phyloP scores from a whole-genome alignment of 2,329 filamentous ascomycete species.

The Clarireedia hainanense region DNA sequence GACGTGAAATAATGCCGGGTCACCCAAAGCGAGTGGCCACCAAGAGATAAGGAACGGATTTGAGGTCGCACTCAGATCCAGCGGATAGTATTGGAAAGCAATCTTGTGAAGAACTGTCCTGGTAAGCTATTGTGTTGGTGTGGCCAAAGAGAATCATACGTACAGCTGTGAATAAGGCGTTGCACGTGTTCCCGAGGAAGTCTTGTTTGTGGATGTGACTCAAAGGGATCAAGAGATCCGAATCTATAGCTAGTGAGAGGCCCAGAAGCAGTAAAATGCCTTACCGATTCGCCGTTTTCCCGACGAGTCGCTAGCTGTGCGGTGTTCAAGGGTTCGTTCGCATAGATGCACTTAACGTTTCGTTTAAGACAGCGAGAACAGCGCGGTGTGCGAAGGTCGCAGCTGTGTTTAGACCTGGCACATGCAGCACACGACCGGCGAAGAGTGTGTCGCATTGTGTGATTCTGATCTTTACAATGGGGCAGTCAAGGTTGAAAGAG shows the following conservation, averaged over 20 bases:
- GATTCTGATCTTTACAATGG: too few relatives aligned
- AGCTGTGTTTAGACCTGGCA: slow-evolving; percentile 47
- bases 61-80: slow-evolving; percentile 43
- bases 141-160: too few relatives aligned
- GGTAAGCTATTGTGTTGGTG: too few relatives aligned
- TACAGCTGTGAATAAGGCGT: too few relatives aligned
- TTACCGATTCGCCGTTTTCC: too few relatives aligned
- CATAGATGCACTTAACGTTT: slow-evolving; percentile 41
- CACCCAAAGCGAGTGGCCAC: slow-evolving; percentile 50
- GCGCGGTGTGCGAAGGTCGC: slow-evolving; percentile 44
- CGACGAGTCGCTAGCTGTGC: too few relatives aligned
- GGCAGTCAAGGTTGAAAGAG: too few relatives aligned
- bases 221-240: too few relatives aligned
- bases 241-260: too few relatives aligned
- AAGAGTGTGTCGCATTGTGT: slow-evolving; percentile 45
- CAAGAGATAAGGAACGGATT: slow-evolving; percentile 52
- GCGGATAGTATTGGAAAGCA: slow-evolving; percentile 52
- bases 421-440: slow-evolving; percentile 49
- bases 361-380: slow-evolving; percentile 48
- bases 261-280: too few relatives aligned
- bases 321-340: slow-evolving; percentile 24
- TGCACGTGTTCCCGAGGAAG: too few relatives aligned
- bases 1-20: slow-evolving; percentile 50
- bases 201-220: too few relatives aligned
- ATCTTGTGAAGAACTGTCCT: slow-evolving; percentile 48